Conservation (phyloP, 2,329 filamentous ascomycete genomes). For the Neonectria neomacrospora region DNA sequence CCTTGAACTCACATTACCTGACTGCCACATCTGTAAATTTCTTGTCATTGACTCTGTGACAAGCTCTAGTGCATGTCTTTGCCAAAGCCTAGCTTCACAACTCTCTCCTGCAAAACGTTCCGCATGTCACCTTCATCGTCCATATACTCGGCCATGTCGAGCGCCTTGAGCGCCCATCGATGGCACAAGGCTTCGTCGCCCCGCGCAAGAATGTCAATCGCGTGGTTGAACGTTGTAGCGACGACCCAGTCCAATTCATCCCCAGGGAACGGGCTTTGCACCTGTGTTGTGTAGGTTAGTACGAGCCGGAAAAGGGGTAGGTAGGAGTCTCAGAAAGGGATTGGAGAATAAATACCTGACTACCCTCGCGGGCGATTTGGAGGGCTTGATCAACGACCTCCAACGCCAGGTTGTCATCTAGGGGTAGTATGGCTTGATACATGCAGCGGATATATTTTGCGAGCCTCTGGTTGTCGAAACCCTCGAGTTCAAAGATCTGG, state of each 20-base stretch:
- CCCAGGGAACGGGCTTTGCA: constrained; percentile 65
- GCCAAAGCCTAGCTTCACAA: constrained; percentile 52
- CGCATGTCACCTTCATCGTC: constrained; percentile 64
- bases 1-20: not conserved
- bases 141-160: constrained; percentile 69
- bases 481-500: constrained; percentile 68
- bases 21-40: not conserved
- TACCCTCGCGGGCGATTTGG: constrained; percentile 61
- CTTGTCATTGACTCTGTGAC: not conserved
- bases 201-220: constrained; percentile 71
- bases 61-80: constrained; percentile 6
- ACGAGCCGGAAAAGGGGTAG: not conserved
- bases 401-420: constrained; percentile 66
- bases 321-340: no score
- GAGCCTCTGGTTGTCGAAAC: constrained; percentile 68
- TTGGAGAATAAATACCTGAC: constrained; percentile 53
- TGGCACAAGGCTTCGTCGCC: constrained; percentile 66
- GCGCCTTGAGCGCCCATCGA: constrained; percentile 71
- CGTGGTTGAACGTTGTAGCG: constrained; percentile 75
- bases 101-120: constrained; percentile 56
- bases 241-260: constrained; percentile 83
- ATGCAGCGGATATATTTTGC: constrained; percentile 83
- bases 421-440: constrained; percentile 72
- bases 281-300: constrained; percentile 37
- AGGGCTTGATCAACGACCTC: constrained; percentile 73